Conservation (phyloP, 495 filamentous ascomycete genomes). For the Pseudevernia furfuracea region DNA sequence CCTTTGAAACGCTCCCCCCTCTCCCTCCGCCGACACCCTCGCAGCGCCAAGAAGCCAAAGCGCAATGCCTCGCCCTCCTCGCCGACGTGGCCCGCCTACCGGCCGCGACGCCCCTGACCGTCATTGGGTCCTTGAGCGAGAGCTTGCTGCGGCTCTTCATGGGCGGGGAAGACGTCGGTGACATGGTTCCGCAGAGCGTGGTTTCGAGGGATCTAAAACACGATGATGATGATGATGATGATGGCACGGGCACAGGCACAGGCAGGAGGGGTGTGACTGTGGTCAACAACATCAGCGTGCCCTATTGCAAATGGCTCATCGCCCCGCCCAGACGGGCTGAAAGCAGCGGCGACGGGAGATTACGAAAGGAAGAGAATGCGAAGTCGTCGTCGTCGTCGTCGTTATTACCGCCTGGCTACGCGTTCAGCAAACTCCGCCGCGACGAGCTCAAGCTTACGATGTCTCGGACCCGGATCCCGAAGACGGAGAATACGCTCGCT, state of each 20-base stretch:
- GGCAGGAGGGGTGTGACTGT: not conserved
- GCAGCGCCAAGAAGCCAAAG: not conserved
- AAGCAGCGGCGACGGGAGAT: too few species aligned
- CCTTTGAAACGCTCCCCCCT: conserved; percentile 36
- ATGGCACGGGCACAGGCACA: not conserved
- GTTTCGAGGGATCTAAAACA: not conserved
- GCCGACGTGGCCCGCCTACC: conserved; percentile 13
- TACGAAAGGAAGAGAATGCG: not conserved
- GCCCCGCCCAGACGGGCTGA: not conserved
- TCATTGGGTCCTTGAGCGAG: conserved; percentile 18
- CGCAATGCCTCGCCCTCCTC: conserved; percentile 13
- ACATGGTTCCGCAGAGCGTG: not conserved
- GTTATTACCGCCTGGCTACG: conserved; percentile 9
- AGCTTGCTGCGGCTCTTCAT: conserved; percentile 13
- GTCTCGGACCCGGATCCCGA: conserved; percentile 9
- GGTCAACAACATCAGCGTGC: not conserved
- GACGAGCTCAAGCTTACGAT: conserved; percentile 3
- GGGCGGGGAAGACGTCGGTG: not conserved
- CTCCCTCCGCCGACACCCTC: not conserved
- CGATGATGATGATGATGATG: not conserved
- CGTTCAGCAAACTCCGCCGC: not conserved
- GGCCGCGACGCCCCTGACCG: not conserved
- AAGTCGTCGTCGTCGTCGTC: too few species aligned
- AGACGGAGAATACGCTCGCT: conserved; percentile 5
- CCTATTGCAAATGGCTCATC: conserved; percentile 18